Conservation (phyloP, 1,284 basidiomycete species). For the Moesziomyces parantarcticus region DNA sequence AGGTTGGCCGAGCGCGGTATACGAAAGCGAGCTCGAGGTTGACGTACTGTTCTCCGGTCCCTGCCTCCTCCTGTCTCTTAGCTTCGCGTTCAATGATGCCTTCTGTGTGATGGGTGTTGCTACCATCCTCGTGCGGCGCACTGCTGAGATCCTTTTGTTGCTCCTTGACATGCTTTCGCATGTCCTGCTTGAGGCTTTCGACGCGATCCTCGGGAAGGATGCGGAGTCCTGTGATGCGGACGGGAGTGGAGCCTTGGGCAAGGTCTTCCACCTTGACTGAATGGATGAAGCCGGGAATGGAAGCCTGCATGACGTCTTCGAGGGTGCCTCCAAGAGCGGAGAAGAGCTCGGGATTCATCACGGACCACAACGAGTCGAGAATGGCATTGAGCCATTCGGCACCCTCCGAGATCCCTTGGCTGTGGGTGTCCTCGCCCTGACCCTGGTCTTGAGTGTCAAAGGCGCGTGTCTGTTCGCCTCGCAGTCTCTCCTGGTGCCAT, state of each 20-base stretch:
- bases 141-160: neutral
- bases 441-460: conserved; percentile 12
- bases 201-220: conserved; percentile 31
- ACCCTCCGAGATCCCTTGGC: conserved; percentile 32
- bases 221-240: conserved; percentile 47
- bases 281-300: conserved; percentile 48
- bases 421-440: neutral
- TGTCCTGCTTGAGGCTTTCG: conserved; percentile 1
- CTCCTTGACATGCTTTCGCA: conserved; percentile 10
- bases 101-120: neutral
- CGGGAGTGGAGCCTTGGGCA: conserved; percentile 46
- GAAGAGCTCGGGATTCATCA: conserved; percentile 51
- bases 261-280: conserved; percentile 53
- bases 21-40: conserved; percentile 50
- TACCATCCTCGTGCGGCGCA: no score
- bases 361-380: conserved; percentile 42
- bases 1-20: conserved; percentile 42
- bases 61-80: conserved; percentile 12
- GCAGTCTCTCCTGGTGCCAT: conserved; percentile 39
- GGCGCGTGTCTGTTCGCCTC: conserved; percentile 17
- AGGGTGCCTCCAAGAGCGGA: conserved; percentile 38
- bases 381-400: conserved; percentile 57
- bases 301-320: conserved; percentile 57
- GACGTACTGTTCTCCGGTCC: conserved; percentile 36
- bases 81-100: neutral